Evolutionary conservation across 1,284 basidiomycete genomes (phyloP).

Genomic region (Rhodotorula sp.): DNA sequence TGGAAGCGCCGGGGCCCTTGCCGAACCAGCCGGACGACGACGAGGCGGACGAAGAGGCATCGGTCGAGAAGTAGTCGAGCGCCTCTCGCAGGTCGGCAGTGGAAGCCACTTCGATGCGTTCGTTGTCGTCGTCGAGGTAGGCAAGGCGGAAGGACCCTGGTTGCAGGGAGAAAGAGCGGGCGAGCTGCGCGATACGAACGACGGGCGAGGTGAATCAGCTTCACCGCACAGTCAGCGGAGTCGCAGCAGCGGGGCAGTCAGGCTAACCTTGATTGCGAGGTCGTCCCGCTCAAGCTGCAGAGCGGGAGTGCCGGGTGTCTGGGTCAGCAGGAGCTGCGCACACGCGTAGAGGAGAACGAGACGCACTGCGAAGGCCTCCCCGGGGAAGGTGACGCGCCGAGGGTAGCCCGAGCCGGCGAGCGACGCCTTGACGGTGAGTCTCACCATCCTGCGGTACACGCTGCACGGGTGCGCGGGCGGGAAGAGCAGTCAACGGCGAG

Average conservation of each 20-base stretch:
- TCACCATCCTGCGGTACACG: not conserved
- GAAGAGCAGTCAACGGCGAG: no score
- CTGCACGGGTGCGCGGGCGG: not conserved
- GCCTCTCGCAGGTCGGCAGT: slow-evolving; percentile 20
- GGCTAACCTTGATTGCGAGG: slow-evolving; percentile 12
- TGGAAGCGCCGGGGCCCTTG: no score
- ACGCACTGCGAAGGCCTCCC: not conserved
- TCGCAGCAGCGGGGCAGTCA: no score
- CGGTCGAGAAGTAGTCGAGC: slow-evolving; percentile 17
- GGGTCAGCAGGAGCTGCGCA: not conserved
- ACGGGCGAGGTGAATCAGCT: no score
- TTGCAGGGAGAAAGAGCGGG: slow-evolving; percentile 20
- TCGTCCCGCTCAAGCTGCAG: slow-evolving; percentile 13
- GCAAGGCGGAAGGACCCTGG: slow-evolving; percentile 15
- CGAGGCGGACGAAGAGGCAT: slow-evolving; percentile 9
- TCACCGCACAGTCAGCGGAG: no score
- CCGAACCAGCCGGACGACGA: not conserved
- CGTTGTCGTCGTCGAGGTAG: slow-evolving; percentile 30
- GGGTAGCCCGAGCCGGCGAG: not conserved
- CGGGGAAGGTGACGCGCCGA: not conserved
- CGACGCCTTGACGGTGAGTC: not conserved
- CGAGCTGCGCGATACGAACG: not conserved
- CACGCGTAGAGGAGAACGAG: not conserved
- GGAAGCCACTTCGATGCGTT: slow-evolving; percentile 14
- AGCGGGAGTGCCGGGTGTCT: no score